These are phyloP conservation scores for Bertia moriformis DNA, from an alignment of 2,329 filamentous ascomycete genomes.

Conservation along the genomic window DNA sequence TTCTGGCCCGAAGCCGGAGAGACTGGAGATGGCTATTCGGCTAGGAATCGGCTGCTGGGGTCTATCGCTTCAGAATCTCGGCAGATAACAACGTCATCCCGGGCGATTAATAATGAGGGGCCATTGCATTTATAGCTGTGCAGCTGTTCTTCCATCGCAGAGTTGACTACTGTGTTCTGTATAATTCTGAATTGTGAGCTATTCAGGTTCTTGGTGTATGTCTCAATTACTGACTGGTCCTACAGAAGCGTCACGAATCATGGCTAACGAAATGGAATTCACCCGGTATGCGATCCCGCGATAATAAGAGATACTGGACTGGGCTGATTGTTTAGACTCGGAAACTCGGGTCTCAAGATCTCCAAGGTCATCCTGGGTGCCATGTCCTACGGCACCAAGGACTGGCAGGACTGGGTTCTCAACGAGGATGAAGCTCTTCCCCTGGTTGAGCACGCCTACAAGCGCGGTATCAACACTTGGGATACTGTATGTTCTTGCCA, in stretches of 20 bases:
- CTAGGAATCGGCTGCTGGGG: neutral
- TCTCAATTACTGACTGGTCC: too few species aligned
- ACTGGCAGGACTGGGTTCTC: conserved; percentile 32
- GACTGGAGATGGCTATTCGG: neutral
- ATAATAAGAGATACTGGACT: neutral
- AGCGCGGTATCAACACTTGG: conserved; percentile 39
- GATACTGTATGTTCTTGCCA: conserved; percentile 14
- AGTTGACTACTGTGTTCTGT: too few species aligned
- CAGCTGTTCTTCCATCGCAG: too few species aligned
- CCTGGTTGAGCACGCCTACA: conserved; percentile 38
- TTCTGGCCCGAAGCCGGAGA: neutral
- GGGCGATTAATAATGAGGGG: conserved; percentile 1
- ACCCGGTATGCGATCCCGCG: neutral
- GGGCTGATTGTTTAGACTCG: conserved; percentile 17
- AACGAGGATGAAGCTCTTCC: conserved; percentile 30
- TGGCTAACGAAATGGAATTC: conserved; percentile 1
- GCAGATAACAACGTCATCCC: too few species aligned
- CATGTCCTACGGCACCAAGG: conserved; percentile 30
- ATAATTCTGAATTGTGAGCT: too few species aligned
- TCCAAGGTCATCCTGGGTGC: conserved; percentile 37
- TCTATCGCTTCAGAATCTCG: neutral
- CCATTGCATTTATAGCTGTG: too few species aligned
- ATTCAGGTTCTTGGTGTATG: too few species aligned
- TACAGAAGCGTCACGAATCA: too few species aligned
- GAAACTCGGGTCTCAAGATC: conserved; percentile 36